Evolutionary conservation across 2,329 filamentous ascomycete species (phyloP).

Genomic region (Trichoderma atrobrunneum): DNA sequence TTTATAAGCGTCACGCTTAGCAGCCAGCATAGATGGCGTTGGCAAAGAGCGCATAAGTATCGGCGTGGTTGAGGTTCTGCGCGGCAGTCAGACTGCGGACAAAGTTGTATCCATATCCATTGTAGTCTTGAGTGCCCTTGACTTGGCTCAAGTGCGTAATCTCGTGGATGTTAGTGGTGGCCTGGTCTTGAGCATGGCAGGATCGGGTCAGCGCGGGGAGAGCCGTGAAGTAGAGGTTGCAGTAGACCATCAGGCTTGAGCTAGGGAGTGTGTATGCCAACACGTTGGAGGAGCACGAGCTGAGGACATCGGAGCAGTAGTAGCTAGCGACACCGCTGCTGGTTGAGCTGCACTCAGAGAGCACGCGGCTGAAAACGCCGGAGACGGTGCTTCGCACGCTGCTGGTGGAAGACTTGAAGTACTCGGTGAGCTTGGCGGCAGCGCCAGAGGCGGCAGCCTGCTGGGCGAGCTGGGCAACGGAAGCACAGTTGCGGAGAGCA

Average conservation of each 20-base stretch:
- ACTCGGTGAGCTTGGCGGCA: slow-evolving; percentile 53
- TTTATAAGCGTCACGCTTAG: slow-evolving; percentile 25
- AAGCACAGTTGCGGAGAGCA: slow-evolving; percentile 54
- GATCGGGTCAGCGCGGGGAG: slow-evolving; percentile 47
- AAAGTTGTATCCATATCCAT: slow-evolving; percentile 55
- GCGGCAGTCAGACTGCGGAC: slow-evolving; percentile 45
- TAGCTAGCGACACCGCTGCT: slow-evolving; percentile 48
- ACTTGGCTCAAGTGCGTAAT: slow-evolving; percentile 58
- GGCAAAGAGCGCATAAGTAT: slow-evolving; percentile 49
- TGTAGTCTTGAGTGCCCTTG: slow-evolving; percentile 58
- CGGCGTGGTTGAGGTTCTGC: slow-evolving; percentile 61
- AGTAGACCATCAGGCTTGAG: slow-evolving; percentile 58
- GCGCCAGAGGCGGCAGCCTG: slow-evolving; percentile 48
- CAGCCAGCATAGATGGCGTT: slow-evolving; percentile 41
- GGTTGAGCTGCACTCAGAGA: slow-evolving; percentile 53
- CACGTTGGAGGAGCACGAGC: slow-evolving; percentile 49
- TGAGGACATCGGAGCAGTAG: slow-evolving; percentile 58
- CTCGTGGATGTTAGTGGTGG: slow-evolving; percentile 64
- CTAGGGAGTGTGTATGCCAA: slow-evolving; percentile 61
- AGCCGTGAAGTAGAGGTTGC: slow-evolving; percentile 55
- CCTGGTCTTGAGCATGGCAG: slow-evolving; percentile 65
- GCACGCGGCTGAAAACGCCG: slow-evolving; percentile 49
- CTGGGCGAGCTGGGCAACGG: slow-evolving; percentile 52
- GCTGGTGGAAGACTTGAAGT: slow-evolving; percentile 59
- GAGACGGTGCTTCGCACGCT: slow-evolving; percentile 48